Conservation (phyloP, 768 basidiomycete genomes). For the Pisolithus marmoratus region DNA sequence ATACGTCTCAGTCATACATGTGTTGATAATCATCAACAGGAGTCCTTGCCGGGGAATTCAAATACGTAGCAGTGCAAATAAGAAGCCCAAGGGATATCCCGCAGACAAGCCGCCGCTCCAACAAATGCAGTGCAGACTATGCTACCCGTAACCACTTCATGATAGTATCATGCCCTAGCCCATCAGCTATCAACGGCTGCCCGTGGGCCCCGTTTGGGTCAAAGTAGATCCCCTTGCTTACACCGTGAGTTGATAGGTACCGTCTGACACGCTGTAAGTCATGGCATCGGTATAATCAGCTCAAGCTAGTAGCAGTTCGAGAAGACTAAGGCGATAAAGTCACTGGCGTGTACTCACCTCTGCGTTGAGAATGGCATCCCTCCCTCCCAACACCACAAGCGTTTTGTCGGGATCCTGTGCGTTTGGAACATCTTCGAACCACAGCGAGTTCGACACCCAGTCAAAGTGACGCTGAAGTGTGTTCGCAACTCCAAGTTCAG, state of each 20-base stretch:
- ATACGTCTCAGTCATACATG: not conserved
- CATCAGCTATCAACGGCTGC: conserved; percentile 47
- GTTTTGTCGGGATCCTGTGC: conserved; percentile 61
- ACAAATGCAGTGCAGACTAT: conserved; percentile 2
- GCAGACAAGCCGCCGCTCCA: not conserved
- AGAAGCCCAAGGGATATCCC: not conserved
- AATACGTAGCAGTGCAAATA: not conserved
- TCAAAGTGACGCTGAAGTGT: conserved; percentile 79
- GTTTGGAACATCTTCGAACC: conserved; percentile 86
- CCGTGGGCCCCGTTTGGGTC: conserved; percentile 62
- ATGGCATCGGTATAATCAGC: not conserved
- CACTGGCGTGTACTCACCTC: conserved; percentile 37
- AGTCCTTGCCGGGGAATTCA: not conserved
- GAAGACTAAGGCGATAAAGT: not conserved
- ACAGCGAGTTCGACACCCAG: conserved; percentile 84
- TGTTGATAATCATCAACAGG: not conserved
- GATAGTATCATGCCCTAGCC: conserved; percentile 50
- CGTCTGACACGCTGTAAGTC: conserved; percentile 54
- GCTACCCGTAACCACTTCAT: conserved; percentile 52
- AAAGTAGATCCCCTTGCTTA: conserved; percentile 59
- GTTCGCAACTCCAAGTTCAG: conserved; percentile 84
- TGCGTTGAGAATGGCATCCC: conserved; percentile 74
- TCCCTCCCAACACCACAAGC: conserved; percentile 75
- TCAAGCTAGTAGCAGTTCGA: not conserved
- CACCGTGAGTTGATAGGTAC: conserved; percentile 73